Percentiles rank a stretch among this genome's conserved stretches.
Conservation (phyloP, 2,329 filamentous ascomycete genomes). For the Penicillium sp. region DNA sequence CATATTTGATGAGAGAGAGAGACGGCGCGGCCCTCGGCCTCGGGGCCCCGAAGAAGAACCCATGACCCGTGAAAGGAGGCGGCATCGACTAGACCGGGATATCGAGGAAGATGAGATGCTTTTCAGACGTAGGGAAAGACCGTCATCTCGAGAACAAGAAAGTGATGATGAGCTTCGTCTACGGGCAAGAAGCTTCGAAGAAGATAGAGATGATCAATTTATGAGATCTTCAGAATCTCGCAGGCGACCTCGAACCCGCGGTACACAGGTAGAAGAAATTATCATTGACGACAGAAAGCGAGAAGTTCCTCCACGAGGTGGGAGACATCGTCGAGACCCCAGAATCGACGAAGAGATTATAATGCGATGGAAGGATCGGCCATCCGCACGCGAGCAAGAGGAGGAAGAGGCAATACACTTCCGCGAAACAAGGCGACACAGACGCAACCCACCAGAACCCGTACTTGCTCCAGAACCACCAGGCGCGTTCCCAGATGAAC, state of each 20-base stretch:
- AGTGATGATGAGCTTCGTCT: neutral
- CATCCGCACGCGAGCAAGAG: constrained; percentile 12
- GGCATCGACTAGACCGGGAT: constrained; percentile 4
- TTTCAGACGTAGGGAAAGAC: constrained; percentile 2
- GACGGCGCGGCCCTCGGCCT: constrained; percentile 5
- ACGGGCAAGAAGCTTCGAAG: constrained; percentile 5
- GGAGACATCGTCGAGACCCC: constrained; percentile 16
- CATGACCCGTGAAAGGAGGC: constrained; percentile 13
- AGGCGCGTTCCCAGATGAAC: constrained; percentile 10
- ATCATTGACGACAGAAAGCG: constrained; percentile 31
- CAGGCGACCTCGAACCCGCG: constrained; percentile 11
- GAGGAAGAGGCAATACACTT: constrained; percentile 11
- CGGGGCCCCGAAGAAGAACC: constrained; percentile 13
- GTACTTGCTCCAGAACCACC: constrained; percentile 10
- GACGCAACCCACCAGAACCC: constrained; percentile 9
- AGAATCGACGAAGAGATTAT: constrained; percentile 30
- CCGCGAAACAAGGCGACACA: constrained; percentile 9
- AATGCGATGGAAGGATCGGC: constrained; percentile 23
- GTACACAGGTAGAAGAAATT: constrained; percentile 33
- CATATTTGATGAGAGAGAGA: constrained; percentile 17
- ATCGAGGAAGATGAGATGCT: constrained; percentile 10
- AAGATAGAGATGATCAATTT: constrained; percentile 6
- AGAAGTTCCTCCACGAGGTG: constrained; percentile 11
- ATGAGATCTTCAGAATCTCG: constrained; percentile 5
- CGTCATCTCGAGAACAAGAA: constrained; percentile 3